A percentile compares a stretch with the other conserved stretches of the same genome.
These are phyloP conservation scores for Schizothecium vesticola DNA, from an alignment of 495 filamentous ascomycete species.

Conservation along the genomic window DNA sequence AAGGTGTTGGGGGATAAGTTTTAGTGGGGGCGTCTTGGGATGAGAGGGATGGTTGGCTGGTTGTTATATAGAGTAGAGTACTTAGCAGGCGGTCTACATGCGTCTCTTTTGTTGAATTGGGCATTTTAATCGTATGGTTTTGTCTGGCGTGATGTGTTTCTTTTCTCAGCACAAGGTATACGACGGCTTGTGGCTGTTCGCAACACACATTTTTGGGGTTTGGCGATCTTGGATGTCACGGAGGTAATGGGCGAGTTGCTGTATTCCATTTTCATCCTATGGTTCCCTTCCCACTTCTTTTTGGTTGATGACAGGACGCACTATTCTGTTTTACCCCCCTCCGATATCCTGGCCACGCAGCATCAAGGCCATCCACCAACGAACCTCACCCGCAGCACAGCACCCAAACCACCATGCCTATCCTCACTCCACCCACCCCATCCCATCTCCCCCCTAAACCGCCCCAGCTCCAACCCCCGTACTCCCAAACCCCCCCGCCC, in stretches of 20 bases:
- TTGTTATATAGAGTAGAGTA: background rate
- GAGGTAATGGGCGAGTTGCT: background rate
- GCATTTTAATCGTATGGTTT: background rate
- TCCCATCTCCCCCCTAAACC: background rate
- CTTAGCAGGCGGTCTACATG: background rate
- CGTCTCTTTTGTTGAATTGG: background rate
- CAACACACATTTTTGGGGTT: no score
- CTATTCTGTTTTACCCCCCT: no score
- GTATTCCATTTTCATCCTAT: background rate
- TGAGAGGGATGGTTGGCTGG: background rate
- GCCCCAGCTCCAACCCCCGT: slow-evolving; percentile 50
- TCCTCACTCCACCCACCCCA: background rate
- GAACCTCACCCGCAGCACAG: no score
- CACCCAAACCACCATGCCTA: no score
- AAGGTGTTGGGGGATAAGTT: slow-evolving; percentile 32
- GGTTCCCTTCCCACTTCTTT: no score
- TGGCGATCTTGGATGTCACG: background rate
- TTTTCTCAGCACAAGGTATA: background rate
- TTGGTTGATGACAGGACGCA: no score
- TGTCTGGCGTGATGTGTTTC: background rate
- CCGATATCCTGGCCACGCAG: background rate
- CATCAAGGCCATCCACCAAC: no score
- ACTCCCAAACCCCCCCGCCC: slow-evolving; percentile 89
- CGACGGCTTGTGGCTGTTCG: background rate
- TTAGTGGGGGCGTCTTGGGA: background rate